Base-by-base conservation (phyloP, 78 protist genomes). In the Kipferlia bialata region DNA sequence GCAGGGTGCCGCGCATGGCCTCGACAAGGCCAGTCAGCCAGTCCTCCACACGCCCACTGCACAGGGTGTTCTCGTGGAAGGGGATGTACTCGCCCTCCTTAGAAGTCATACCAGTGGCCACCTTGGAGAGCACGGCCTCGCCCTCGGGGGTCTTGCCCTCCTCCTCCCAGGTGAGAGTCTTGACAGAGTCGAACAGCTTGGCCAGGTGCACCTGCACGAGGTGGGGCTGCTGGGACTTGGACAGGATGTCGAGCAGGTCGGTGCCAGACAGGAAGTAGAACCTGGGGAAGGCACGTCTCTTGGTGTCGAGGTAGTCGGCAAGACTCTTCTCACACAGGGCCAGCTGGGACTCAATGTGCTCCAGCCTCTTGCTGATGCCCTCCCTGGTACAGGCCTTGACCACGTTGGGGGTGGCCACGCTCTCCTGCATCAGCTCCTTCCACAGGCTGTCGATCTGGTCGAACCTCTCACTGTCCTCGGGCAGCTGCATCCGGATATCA, bases 401-500 rank as follows among this genome's bases (percentile, higher is more conserved):
- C 5, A 79, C 82, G 57, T 51, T 45, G 10, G 86, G 31, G 31
- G 2, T 0, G n/a, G 44, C 39, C 17, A 0, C 36, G 24, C 79
- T 81, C 26, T 22, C 64, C 28, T 0, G 36, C 87, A 86, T 77
- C 61, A 80, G 38, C 48, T 70, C 73, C 61, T 67, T 54, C 75
- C 57, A 90, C 34, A 61, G 59, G 1, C 55, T 51, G 59, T 90
- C 86, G 57, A 87, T 77, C 26, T 44, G 36, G 31, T 82, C 87
- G 70, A 90, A 90, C n/a, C 87, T 72, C 57, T 61, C 64, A 33
- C 86, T 31, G 55, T 90, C 95, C 39, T 85, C 86, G 13, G 89
- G 95, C 29, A 90, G 84, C 71, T 87, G 94, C 54, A 66, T 56
- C 28, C 90, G 78, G 54, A 89, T 89, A 70, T 89, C 94, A 44